Base-by-base conservation (phyloP, 2,329 filamentous ascomycete genomes). In the Colletotrichum melonis region DNA sequence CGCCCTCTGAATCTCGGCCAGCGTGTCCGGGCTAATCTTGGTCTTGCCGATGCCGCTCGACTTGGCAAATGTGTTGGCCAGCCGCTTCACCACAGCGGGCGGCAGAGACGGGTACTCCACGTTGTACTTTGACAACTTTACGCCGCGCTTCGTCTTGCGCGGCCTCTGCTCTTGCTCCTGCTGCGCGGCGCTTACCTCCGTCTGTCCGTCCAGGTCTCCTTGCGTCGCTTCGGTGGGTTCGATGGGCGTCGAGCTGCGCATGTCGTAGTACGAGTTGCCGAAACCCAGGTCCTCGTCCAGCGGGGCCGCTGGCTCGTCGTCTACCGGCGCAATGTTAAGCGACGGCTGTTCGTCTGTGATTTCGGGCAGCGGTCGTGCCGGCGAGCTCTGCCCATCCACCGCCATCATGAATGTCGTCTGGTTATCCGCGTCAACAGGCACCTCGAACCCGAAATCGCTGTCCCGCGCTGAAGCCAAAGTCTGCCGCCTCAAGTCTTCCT, bases 71-170 rank as follows among this genome's bases (percentile, higher is more conserved):
- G 89, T 92, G 42, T 92, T 92, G 8, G 92, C 92, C 2, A 95
- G 83, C 75, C 91, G 88, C 82, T 95, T 96, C 63, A 97, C 91
- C 24, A 95, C 90, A 0, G 90, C 88, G 1, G 89, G 84, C 2
- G 95, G 94, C 55, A 98, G 84, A 1, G 92, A 91, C 1, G 94
- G 93, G 76, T 95, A 95, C 74, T 92, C 89, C 63, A 93, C 91
- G 30, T 94, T 94, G 78, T 95, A 87, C 62, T 89, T 89, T 0
- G 95, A 97, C 60, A 91, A 87, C 75, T 89, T 88, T 76, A 90
- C 86, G 32, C 80, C 82, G 6, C 81, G 79, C 77, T 88, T 88
- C 73, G 81, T 83, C 72, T 81, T 82, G 55, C 56, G 67, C 75
- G 74, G 16, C 77, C 66, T 26, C 76, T 78, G 38, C 14, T 14